phyloP scores from a whole-genome alignment of 176 grass and related monocot species.

The Zea luxurians region DNA sequence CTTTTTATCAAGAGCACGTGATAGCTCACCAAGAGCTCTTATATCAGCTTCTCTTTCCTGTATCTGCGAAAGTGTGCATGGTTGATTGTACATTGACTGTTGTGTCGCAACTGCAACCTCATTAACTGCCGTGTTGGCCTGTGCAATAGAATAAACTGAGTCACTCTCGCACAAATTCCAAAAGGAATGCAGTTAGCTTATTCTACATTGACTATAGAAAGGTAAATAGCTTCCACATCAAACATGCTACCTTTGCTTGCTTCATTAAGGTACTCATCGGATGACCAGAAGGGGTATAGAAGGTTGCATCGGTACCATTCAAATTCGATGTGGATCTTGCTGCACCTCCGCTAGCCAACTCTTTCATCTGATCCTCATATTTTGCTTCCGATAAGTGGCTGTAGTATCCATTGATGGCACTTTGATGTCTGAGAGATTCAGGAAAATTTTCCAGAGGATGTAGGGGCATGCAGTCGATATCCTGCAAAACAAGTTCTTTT shows the following conservation, averaged over 20 bases:
- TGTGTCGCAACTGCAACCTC: slow-evolving; percentile 70
- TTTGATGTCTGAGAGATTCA: slow-evolving; percentile 63
- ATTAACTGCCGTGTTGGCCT: slow-evolving; percentile 78
- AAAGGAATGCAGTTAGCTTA: slow-evolving; percentile 39
- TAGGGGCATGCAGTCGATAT: slow-evolving; percentile 94
- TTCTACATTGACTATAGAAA: slow-evolving; percentile 35
- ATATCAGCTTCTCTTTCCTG: slow-evolving; percentile 99
- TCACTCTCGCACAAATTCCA: slow-evolving; percentile 58
- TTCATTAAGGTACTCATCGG: slow-evolving; percentile 68
- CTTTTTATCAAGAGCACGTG: slow-evolving; percentile 93
- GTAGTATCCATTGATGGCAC: slow-evolving; percentile 53
- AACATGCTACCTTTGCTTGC: slow-evolving; percentile 58
- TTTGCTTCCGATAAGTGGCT: slow-evolving; percentile 58
- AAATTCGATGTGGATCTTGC: slow-evolving; percentile 50
- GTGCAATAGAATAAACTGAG: slow-evolving; percentile 72
- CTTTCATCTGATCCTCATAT: slow-evolving; percentile 56
- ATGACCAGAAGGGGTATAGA: slow-evolving; percentile 52
- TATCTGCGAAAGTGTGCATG: slow-evolving; percentile 84
- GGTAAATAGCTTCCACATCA: slow-evolving; percentile 33
- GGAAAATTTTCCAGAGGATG: slow-evolving; percentile 89
- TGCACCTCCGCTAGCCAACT: slow-evolving; percentile 49
- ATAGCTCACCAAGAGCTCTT: slow-evolving; percentile 93
- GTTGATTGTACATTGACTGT: slow-evolving; percentile 83
- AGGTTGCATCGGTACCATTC: slow-evolving; percentile 45
- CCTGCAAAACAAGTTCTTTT: slow-evolving; percentile 58